Conservation (phyloP, 2,329 filamentous ascomycete species). For the Arthrobotrys iridis region DNA sequence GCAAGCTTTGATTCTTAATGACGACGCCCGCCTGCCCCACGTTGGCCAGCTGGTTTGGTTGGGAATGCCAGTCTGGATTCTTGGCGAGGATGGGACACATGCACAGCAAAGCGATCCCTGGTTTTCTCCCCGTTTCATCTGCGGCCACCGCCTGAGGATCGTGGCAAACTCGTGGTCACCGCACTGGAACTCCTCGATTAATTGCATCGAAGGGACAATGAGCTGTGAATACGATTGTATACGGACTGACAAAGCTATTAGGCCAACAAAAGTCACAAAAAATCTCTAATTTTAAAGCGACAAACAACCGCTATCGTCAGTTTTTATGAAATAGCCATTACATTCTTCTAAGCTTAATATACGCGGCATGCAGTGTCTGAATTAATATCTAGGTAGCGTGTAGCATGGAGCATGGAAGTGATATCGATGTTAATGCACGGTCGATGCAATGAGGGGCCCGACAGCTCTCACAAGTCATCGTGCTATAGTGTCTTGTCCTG, state of each 20-base stretch:
- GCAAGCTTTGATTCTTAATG: constrained; percentile 20
- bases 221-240: neutral
- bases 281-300: neutral
- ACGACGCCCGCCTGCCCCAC: constrained; percentile 23
- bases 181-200: neutral
- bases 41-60: constrained; percentile 22
- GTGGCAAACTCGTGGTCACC: neutral
- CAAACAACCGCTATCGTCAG: too few relatives aligned
- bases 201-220: neutral
- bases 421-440: neutral
- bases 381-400: neutral
- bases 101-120: constrained; percentile 25
- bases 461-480: constrained; percentile 26
- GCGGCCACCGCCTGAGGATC: constrained; percentile 24
- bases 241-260: neutral
- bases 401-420: too few relatives aligned
- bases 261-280: neutral
- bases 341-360: too few relatives aligned
- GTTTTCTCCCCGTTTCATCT: constrained; percentile 28
- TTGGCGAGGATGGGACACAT: constrained; percentile 17
- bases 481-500: constrained; percentile 25
- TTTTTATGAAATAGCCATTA: neutral
- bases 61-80: neutral
- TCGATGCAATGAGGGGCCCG: constrained; percentile 5
- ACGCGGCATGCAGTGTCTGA: neutral